A percentile compares a stretch with the other conserved stretches of the same genome.
Conservation (phyloP, 2,329 filamentous ascomycete species). For the Arthrobotrys sphaeroides region DNA sequence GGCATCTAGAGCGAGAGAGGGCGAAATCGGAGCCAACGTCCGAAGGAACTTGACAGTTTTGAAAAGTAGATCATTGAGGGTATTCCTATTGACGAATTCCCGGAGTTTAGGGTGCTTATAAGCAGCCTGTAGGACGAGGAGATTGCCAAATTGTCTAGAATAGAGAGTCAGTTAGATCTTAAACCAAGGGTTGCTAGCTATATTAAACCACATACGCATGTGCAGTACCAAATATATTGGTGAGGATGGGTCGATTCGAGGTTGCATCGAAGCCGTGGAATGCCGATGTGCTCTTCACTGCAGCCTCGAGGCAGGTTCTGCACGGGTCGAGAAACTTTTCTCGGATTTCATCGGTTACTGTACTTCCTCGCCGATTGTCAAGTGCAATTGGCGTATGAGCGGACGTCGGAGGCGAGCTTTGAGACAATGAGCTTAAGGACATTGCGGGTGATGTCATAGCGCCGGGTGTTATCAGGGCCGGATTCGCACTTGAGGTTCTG, state of each 20-base stretch:
- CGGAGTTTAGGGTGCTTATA: slow-evolving; percentile 73
- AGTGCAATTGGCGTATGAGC: slow-evolving; percentile 54
- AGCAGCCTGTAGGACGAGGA: slow-evolving; percentile 86
- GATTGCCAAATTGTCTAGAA: slow-evolving; percentile 90
- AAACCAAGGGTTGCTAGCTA: not conserved
- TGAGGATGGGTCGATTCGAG: slow-evolving; percentile 78
- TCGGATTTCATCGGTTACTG: slow-evolving; percentile 40
- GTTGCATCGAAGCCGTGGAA: slow-evolving; percentile 75
- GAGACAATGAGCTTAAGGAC: slow-evolving; percentile 55
- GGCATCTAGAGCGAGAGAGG: slow-evolving; percentile 77
- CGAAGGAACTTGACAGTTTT: slow-evolving; percentile 81
- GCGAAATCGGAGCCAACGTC: slow-evolving; percentile 75
- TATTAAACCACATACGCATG: slow-evolving; percentile 74
- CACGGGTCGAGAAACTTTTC: slow-evolving; percentile 55
- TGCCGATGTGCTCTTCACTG: slow-evolving; percentile 84
- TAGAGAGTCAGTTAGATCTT: slow-evolving; percentile 57
- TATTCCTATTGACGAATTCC: slow-evolving; percentile 67
- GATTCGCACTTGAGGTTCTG: slow-evolving; percentile 60
- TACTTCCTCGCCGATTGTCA: slow-evolving; percentile 31
- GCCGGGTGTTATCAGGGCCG: slow-evolving; percentile 68
- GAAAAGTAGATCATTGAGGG: slow-evolving; percentile 71
- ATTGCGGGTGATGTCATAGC: slow-evolving; percentile 57
- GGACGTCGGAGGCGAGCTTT: slow-evolving; percentile 54
- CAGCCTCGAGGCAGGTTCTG: slow-evolving; percentile 72
- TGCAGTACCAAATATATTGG: slow-evolving; percentile 94